phyloP scores from a whole-genome alignment of 208 protist species.

The Trypanosoma avium region DNA sequence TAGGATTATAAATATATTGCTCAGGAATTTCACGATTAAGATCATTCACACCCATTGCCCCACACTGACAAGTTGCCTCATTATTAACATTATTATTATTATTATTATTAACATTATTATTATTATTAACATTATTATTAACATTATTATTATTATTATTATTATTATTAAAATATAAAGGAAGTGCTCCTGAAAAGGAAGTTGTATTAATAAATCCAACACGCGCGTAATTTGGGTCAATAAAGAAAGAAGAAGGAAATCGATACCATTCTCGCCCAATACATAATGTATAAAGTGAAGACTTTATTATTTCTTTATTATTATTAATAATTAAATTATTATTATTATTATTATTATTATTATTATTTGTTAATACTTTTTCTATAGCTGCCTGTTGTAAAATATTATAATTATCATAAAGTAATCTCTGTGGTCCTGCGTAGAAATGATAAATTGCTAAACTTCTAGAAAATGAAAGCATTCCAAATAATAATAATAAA shows the following conservation, averaged over 20 bases:
- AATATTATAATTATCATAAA: slow-evolving; percentile 60
- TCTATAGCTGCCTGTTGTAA: slow-evolving; percentile 23
- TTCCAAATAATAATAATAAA: slow-evolving; percentile 48
- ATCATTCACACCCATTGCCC: slow-evolving; percentile 43
- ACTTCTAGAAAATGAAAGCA: slow-evolving; percentile 63
- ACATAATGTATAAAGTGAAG: slow-evolving; percentile 65
- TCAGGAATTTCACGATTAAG: slow-evolving; percentile 42
- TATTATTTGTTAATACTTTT: not conserved
- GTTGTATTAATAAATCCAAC: slow-evolving; percentile 45
- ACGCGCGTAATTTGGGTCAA: slow-evolving; percentile 44
- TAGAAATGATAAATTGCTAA: slow-evolving; percentile 75
- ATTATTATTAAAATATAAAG: slow-evolving; percentile 32
- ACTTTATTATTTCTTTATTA: not conserved
- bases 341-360: not conserved
- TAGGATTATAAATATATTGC: slow-evolving; percentile 49
- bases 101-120: not conserved
- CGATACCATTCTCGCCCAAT: slow-evolving; percentile 95
- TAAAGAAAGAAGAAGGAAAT: slow-evolving; percentile 93
- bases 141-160: no score
- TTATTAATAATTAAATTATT: not conserved
- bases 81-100: not conserved
- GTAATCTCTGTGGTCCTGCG: slow-evolving; percentile 59
- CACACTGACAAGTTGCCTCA: slow-evolving; percentile 42
- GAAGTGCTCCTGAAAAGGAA: slow-evolving; percentile 39
- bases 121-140: slow-evolving; percentile 33